These are phyloP conservation scores for Cymbopogon citratus DNA, from an alignment of 176 grass and related monocot species.

Conservation along the genomic window DNA sequence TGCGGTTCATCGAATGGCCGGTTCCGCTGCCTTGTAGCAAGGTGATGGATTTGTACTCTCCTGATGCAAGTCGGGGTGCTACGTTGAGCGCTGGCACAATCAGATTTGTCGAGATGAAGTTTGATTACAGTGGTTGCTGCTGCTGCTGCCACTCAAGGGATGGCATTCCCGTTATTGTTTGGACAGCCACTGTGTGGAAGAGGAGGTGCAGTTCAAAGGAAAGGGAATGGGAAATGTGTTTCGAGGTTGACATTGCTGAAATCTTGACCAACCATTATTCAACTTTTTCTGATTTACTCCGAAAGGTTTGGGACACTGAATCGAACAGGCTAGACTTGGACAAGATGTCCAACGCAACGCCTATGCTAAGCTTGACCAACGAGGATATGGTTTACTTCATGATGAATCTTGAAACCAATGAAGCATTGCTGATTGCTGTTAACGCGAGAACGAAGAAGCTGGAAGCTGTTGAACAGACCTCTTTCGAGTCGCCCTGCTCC, in stretches of 20 bases:
- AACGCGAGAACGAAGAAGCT: too few relatives aligned
- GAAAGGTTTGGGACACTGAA: neutral
- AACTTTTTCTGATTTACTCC: neutral
- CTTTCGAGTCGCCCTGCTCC: too few relatives aligned
- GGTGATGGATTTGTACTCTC: too few relatives aligned
- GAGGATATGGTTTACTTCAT: neutral
- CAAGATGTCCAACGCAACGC: neutral
- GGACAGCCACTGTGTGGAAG: too few relatives aligned
- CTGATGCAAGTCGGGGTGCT: too few relatives aligned
- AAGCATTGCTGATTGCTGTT: too few relatives aligned
- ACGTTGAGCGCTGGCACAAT: neutral
- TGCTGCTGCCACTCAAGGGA: neutral
- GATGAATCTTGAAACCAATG: neutral
- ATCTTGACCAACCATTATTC: neutral
- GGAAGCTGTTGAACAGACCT: too few relatives aligned
- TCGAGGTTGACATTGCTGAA: too few relatives aligned
- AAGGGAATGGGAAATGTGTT: too few relatives aligned
- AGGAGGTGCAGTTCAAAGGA: too few relatives aligned
- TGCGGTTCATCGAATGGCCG: neutral
- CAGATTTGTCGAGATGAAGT: neutral
- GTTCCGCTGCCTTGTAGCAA: too few relatives aligned
- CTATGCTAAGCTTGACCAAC: neutral
- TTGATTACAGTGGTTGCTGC: neutral
- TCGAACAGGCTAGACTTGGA: neutral
- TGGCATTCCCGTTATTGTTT: too few relatives aligned